Percentiles rank a stretch among this genome's conserved stretches.
Conservation (phyloP, 208 protist species). For the Wallacemonas sp. region DNA sequence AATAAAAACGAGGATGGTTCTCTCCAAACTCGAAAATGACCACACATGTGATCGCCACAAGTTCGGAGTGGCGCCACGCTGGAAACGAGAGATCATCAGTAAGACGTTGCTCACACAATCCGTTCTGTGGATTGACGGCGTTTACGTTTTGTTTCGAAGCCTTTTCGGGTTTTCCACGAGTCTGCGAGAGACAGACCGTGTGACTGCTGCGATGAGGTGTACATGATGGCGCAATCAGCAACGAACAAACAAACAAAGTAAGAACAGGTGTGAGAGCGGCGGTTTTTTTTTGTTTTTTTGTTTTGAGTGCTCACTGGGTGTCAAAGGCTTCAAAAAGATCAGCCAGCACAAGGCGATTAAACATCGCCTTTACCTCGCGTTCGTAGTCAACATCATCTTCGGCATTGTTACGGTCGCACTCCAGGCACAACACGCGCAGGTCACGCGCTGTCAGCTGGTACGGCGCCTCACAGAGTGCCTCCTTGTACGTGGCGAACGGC, state of each 20-base stretch:
- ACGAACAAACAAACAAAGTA: not conserved
- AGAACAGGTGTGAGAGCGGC: no score
- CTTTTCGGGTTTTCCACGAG: no score
- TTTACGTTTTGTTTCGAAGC: no score
- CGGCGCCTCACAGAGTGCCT: constrained; percentile 66
- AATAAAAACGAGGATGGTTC: no score
- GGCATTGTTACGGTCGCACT: constrained; percentile 43
- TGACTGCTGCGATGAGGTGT: not conserved
- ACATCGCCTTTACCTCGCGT: constrained; percentile 66
- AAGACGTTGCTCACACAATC: no score
- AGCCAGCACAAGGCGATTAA: constrained; percentile 69
- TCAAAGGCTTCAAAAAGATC: constrained; percentile 76
- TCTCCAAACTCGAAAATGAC: no score
- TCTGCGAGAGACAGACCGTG: not conserved
- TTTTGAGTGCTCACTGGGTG: not conserved
- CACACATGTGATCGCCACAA: no score
- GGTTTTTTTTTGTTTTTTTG: not conserved
- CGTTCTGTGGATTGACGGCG: no score
- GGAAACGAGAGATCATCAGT: no score
- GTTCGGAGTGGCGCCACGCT: no score
- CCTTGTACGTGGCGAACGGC: constrained; percentile 58
- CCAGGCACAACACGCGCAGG: constrained; percentile 64
- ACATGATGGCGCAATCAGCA: constrained; percentile 6
- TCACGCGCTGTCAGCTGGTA: constrained; percentile 85
- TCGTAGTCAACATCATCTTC: constrained; percentile 76